Evolutionary conservation across 2,329 filamentous ascomycete species (phyloP), one percentile per base, ranked within the genome.

Genomic region (Dactylellina leptospora): DNA sequence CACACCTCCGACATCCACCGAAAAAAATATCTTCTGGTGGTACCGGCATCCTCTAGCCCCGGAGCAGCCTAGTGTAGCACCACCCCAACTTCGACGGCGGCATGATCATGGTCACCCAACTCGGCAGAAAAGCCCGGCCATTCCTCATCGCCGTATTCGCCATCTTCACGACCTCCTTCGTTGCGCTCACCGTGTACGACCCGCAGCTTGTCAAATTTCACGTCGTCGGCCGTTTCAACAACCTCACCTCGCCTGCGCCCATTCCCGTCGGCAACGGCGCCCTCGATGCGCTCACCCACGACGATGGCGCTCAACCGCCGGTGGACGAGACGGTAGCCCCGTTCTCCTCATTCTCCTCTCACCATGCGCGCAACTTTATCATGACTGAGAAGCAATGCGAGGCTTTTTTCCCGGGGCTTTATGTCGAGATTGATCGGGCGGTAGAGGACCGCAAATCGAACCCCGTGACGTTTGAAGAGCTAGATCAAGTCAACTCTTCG

Each of bases 331-430:
- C 60, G 1, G 22, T 42, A 10, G 4, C 28, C 3, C 60, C 60
- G 9, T 64, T 64, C 28, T 56, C 60, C 13, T 27, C 40, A 5
- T 64, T 64, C 28, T 56, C 60, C 13, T 27, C 40, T 4, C 50
- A 64, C 28, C 63, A 74, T 59, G 63, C 45, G 13, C 53, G 36
- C 5, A 74, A 74, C 36, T 62, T 74, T 5, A 23, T 66, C 45
- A 79, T 85, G 48, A 81, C 78, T 10, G 78, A 81, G 23, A 74
- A 79, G 20, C 79, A 84, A 74, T 85, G 84, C 76, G 74, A 76
- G 5, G 75, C 75, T 38, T 75, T 77, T 1, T 85, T 85, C 72
- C 83, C 84, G 0, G 81, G 80, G 1, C 78, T 85, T 16, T 82
- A 80, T 0, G 79, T 79, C 38, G 81, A 84, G 61, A 80, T 85